phyloP scores from a whole-genome alignment of 495 filamentous ascomycete genomes.

The Podospora tetraspora region DNA sequence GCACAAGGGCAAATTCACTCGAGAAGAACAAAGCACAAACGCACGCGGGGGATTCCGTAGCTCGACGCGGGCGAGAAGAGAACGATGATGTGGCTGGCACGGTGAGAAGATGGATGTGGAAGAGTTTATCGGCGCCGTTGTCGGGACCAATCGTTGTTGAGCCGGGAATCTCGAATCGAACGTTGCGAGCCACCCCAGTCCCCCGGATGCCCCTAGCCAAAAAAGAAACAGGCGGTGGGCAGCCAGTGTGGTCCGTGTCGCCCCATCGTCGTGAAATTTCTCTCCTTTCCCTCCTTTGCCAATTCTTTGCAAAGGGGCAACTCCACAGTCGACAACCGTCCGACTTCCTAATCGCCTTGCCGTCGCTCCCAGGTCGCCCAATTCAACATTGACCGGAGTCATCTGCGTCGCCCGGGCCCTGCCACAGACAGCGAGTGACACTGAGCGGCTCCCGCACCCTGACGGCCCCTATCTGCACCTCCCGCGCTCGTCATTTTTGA shows the following conservation, averaged over 20 bases:
- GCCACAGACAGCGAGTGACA: conserved; percentile 2
- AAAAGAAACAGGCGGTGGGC: conserved; percentile 4
- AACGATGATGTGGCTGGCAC: background rate
- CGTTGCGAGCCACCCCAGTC: background rate
- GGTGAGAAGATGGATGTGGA: background rate
- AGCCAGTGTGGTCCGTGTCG: conserved; percentile 10
- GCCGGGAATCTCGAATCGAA: background rate
- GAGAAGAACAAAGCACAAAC: background rate
- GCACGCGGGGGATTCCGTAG: background rate
- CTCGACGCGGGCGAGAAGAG: background rate
- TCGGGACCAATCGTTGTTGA: conserved; percentile 2
- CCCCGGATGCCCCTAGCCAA: background rate
- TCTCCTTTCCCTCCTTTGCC: conserved; percentile 1
- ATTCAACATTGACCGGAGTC: conserved; percentile 12
- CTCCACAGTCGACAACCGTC: background rate
- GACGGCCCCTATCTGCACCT: conserved; percentile 1
- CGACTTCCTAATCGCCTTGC: conserved; percentile 2
- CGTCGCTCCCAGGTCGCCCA: conserved; percentile 7
- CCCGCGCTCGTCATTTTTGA: conserved; percentile 5
- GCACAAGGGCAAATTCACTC: background rate
- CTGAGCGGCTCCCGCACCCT: background rate
- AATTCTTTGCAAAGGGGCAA: background rate
- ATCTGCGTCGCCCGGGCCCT: background rate
- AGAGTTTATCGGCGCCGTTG: conserved; percentile 1
- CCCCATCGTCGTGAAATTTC: conserved; percentile 11